Base-by-base conservation (phyloP, 2,329 filamentous ascomycete genomes). In the Zelopaecilomyces penicillatus region DNA sequence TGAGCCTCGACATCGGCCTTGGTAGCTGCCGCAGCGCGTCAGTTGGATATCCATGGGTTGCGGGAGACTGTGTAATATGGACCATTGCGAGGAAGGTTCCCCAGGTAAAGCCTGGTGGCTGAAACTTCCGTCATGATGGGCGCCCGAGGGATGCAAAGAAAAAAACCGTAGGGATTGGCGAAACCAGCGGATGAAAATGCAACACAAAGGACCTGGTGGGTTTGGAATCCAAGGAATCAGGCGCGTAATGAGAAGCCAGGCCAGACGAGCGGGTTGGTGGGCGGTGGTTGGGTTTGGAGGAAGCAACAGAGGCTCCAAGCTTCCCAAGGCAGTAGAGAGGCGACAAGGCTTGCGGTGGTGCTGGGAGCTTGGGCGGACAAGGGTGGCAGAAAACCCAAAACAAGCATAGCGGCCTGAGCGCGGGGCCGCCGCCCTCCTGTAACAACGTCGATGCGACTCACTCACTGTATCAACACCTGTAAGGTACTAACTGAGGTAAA, bases 1-100 rank as follows among this genome's bases (percentile, higher is more conserved):
- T 97, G 91, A 60, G 83, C 81, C 72, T 97, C 90, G 66, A 98
- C 85, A 66, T 98, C 91, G 69, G 87, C 82, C 75, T 97, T 97
- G 69, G 90, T 96, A 73, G 87, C 90, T 94, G 72, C 65, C 65
- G 61, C 64, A 59, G 64, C 61, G 41, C 60, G 53, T 75, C 65
- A 77, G 73, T 62, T 53, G 62, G 19, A 19, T 52, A 54, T 53
- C 57, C 57, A 58, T 37, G 40, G 52, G 54, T 57, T 51, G 51
- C 45, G 52, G 51, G 51, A 52, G 35, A 38, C 36, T 52, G 53
- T 54, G 57, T 56, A 44, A 49, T 57, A 62, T 58, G 62, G 82
- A 95, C 90, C 89, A 76, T 87, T 88, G 69, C 89, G 87, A 69
- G 93, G 91, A 67, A 98, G 84, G 73, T 97, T 97, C 70, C 91